Evolutionary conservation across 2,329 filamentous ascomycete genomes (phyloP).

Genomic region (Samsoniella hepiali): DNA sequence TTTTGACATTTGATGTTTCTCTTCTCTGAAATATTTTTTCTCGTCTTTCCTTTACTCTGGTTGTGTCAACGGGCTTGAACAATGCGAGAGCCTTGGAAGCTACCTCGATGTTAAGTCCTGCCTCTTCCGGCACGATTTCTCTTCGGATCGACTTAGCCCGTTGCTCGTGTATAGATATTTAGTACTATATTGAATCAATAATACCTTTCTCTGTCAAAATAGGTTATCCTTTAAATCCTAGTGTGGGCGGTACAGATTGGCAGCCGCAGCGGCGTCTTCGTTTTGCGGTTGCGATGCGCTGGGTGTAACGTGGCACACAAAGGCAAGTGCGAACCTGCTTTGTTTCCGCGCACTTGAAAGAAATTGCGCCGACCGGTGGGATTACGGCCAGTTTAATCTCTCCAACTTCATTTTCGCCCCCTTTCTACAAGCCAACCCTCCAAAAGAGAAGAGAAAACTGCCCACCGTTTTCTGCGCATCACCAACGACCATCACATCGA

Average conservation of each 20-base stretch:
- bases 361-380: neutral
- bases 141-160: slow-evolving; percentile 29
- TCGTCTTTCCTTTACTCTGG: slow-evolving; percentile 20
- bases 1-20: slow-evolving; percentile 44
- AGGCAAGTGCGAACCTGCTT: slow-evolving; percentile 7
- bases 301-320: slow-evolving; percentile 2
- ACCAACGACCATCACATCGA: neutral
- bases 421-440: too few relatives aligned
- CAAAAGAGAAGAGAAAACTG: neutral
- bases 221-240: neutral
- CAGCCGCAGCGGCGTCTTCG: neutral
- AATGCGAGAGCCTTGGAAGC: slow-evolving; percentile 5
- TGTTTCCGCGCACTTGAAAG: neutral
- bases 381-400: neutral
- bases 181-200: slow-evolving; percentile 30
- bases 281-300: neutral
- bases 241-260: neutral
- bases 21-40: slow-evolving; percentile 55
- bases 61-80: slow-evolving; percentile 16
- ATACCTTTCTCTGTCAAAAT: slow-evolving; percentile 27
- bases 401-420: neutral
- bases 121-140: slow-evolving; percentile 12
- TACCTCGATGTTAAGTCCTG: slow-evolving; percentile 3
- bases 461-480: neutral
- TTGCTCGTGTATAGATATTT: slow-evolving; percentile 37